Evolutionary conservation across 352 stramenopile genomes (phyloP).

Genomic region (Globisporangium spinosum): DNA sequence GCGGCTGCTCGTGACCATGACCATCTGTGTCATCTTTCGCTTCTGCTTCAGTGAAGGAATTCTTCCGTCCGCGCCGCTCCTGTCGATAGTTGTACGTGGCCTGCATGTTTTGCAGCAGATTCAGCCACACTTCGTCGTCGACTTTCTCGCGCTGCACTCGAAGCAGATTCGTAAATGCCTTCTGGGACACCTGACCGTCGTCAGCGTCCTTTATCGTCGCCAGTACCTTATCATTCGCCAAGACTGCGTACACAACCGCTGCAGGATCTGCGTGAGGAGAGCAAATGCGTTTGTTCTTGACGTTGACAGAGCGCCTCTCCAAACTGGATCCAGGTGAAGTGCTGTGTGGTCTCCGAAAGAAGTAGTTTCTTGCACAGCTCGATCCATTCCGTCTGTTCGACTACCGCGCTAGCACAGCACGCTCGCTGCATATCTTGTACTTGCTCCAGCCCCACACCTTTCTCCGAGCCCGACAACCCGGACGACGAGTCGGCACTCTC

Average conservation of each 20-base stretch:
- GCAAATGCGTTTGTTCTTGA: conserved; percentile 37
- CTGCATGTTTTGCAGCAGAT: conserved; percentile 44
- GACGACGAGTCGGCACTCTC: neutral
- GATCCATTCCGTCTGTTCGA: conserved; percentile 25
- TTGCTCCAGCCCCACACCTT: conserved; percentile 32
- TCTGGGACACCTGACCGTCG: conserved; percentile 35
- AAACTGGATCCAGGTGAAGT: conserved; percentile 53
- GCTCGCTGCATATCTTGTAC: conserved; percentile 32
- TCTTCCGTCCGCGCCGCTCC: conserved; percentile 15
- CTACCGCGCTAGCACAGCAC: conserved; percentile 27
- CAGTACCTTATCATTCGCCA: conserved; percentile 49
- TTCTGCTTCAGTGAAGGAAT: conserved; percentile 17
- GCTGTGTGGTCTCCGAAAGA: conserved; percentile 16
- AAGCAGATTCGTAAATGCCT: conserved; percentile 48
- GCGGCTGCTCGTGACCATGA: conserved; percentile 27
- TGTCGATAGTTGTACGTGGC: conserved; percentile 37
- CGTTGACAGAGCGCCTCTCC: conserved; percentile 24
- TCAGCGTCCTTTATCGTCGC: conserved; percentile 32
- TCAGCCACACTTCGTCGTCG: conserved; percentile 47
- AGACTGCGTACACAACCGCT: conserved; percentile 39
- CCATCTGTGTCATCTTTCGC: conserved; percentile 8
- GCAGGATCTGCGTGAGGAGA: conserved; percentile 25
- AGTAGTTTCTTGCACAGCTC: conserved; percentile 33
- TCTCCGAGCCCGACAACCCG: conserved; percentile 6
- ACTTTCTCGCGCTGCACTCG: conserved; percentile 35